A percentile compares a stretch with the other conserved stretches of the same genome.
These are phyloP conservation scores for Pleurotus cornucopiae DNA, from an alignment of 768 basidiomycete genomes.

Conservation along the genomic window DNA sequence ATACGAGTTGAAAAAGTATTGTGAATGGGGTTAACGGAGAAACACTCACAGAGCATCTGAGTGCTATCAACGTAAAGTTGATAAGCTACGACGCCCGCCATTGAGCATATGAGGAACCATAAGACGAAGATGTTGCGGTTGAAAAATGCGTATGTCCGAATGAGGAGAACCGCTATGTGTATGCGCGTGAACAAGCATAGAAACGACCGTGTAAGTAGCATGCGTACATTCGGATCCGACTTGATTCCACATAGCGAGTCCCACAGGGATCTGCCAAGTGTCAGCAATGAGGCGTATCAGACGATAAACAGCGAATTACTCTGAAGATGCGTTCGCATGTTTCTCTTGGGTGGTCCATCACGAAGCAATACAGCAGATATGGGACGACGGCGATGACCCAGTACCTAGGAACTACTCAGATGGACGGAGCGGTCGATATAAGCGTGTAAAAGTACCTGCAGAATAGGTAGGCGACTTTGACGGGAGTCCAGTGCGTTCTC, in stretches of 20 bases:
- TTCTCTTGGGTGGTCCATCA: conserved; percentile 58
- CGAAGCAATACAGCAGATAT: conserved; percentile 74
- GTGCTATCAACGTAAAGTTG: conserved; percentile 77
- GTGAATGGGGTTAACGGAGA: background rate
- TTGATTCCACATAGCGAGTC: conserved; percentile 85
- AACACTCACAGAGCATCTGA: conserved; percentile 66
- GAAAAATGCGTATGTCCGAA: conserved; percentile 84
- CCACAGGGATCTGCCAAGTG: conserved; percentile 61
- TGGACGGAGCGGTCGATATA: conserved; percentile 5
- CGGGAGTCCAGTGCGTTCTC: conserved; percentile 82
- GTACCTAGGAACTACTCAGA: conserved; percentile 42
- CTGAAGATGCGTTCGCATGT: conserved; percentile 70
- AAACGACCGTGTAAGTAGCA: conserved; percentile 8
- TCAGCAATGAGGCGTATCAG: background rate
- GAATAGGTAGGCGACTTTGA: conserved; percentile 80
- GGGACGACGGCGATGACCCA: conserved; percentile 82
- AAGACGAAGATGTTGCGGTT: conserved; percentile 71
- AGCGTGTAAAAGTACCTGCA: conserved; percentile 56
- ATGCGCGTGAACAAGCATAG: conserved; percentile 13
- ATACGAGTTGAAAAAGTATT: background rate
- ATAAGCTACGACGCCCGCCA: conserved; percentile 74
- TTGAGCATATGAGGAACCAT: conserved; percentile 55
- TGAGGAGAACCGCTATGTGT: conserved; percentile 65
- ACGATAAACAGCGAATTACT: conserved; percentile 26
- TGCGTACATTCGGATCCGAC: conserved; percentile 71